A percentile compares a stretch with the other conserved stretches of the same genome.
These are phyloP conservation scores for Schizothecium vesticola DNA, from an alignment of 495 filamentous ascomycete species.

Conservation along the genomic window DNA sequence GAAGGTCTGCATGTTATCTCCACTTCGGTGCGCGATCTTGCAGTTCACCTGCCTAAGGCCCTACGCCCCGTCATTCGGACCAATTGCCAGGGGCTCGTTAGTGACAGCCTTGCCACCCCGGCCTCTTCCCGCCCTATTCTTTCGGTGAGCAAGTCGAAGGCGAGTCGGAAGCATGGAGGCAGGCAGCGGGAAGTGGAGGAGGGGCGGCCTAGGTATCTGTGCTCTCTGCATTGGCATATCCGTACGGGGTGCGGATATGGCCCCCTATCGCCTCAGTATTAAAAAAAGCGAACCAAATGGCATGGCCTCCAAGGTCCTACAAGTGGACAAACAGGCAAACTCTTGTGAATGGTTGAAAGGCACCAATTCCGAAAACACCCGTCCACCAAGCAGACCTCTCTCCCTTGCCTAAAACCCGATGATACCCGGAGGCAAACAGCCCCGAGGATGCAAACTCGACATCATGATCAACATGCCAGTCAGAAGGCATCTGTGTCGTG, in stretches of 20 bases:
- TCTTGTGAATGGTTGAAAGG: neutral
- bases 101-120: neutral
- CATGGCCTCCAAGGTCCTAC: neutral
- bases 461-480: neutral
- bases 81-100: neutral
- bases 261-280: too few species aligned
- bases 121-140: neutral
- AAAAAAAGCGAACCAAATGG: neutral
- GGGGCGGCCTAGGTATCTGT: neutral
- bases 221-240: neutral
- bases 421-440: neutral
- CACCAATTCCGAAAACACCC: too few species aligned
- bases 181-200: neutral
- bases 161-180: neutral
- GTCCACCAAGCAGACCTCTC: neutral
- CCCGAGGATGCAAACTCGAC: neutral
- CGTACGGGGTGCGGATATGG: too few species aligned
- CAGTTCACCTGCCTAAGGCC: neutral
- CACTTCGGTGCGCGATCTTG: neutral
- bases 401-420: neutral
- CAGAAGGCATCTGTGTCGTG: neutral
- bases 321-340: neutral
- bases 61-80: neutral
- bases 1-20: neutral
- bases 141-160: neutral